Percentiles rank a stretch among this genome's conserved stretches.
Conservation (phyloP, 441 rosid species). For the Caryocar brasiliense region DNA sequence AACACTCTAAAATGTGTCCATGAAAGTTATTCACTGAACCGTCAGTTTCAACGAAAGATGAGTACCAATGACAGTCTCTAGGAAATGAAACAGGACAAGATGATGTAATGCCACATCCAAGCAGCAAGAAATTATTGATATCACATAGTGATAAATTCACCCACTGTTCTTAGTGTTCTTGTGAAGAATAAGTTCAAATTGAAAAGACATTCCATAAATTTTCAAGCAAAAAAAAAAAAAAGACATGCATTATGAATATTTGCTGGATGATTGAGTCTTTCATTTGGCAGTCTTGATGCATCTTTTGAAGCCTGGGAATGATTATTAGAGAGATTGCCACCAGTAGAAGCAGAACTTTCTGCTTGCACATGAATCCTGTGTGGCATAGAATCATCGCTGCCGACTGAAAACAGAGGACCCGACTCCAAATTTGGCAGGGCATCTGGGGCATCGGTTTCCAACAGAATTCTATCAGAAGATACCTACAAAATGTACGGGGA, state of each 20-base stretch:
- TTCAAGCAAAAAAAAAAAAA: background rate
- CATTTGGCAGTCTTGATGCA: slow-evolving; percentile 24
- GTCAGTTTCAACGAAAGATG: too few species aligned
- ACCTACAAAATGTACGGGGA: slow-evolving; percentile 37
- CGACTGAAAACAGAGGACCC: slow-evolving; percentile 41
- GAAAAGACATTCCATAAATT: too few species aligned
- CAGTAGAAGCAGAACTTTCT: slow-evolving; percentile 18
- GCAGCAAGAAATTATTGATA: too few species aligned
- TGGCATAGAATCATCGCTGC: slow-evolving; percentile 31
- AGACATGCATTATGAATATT: slow-evolving; percentile 48
- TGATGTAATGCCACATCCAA: too few species aligned
- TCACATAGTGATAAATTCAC: too few species aligned
- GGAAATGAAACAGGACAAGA: too few species aligned
- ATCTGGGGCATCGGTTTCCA: slow-evolving; percentile 95
- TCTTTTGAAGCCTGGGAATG: slow-evolving; percentile 16
- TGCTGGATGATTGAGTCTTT: slow-evolving; percentile 80
- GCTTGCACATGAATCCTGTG: slow-evolving; percentile 19
- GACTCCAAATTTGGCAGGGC: slow-evolving; percentile 52
- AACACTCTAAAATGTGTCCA: too few species aligned
- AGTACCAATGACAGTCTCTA: too few species aligned
- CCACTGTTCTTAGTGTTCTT: too few species aligned
- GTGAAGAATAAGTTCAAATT: too few species aligned
- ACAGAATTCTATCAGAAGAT: slow-evolving; percentile 59
- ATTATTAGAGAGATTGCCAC: slow-evolving; percentile 10
- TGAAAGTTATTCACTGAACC: too few species aligned